A percentile compares a stretch with the other conserved stretches of the same genome.
Conservation (phyloP, 2,329 filamentous ascomycete species). For the Colletotrichum sp. region DNA sequence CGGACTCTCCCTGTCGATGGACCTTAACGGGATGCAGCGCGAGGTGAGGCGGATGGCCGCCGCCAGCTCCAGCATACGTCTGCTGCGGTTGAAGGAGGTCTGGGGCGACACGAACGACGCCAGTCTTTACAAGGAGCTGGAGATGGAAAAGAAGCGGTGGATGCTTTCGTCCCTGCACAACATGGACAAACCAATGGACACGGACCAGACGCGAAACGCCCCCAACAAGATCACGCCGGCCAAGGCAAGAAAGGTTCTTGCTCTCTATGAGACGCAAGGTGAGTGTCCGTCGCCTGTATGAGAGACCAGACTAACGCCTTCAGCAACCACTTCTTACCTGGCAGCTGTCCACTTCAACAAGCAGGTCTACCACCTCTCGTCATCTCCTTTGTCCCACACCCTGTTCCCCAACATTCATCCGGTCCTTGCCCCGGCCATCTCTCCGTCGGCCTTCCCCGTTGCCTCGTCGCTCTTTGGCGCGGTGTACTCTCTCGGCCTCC, state of each 20-base stretch:
- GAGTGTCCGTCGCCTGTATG: conserved; percentile 19
- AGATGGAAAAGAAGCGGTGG: conserved; percentile 64
- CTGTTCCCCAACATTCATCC: conserved; percentile 46
- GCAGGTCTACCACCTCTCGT: conserved; percentile 52
- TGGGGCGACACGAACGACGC: conserved; percentile 51
- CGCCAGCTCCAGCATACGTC: conserved; percentile 54
- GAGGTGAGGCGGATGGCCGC: conserved; percentile 62
- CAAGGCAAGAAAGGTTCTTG: conserved; percentile 43
- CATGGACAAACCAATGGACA: conserved; percentile 39
- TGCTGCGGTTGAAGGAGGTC: conserved; percentile 60
- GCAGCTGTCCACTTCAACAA: conserved; percentile 46
- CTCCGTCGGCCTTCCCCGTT: conserved; percentile 39
- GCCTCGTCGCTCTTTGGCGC: conserved; percentile 49
- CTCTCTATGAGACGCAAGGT: conserved; percentile 59
- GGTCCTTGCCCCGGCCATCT: conserved; percentile 41
- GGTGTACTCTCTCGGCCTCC: conserved; percentile 60
- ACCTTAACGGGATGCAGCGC: conserved; percentile 48
- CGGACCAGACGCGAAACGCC: conserved; percentile 13
- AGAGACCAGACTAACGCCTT: background rate
- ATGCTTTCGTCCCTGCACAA: conserved; percentile 63
- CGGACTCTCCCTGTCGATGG: conserved; percentile 26
- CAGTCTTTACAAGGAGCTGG: conserved; percentile 54
- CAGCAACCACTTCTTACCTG: conserved; percentile 56
- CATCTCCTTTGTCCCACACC: conserved; percentile 40
- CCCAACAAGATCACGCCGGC: conserved; percentile 21